These are phyloP conservation scores for Rhodosporidiobolus odoratus DNA, from an alignment of 768 basidiomycete genomes.

Conservation along the genomic window DNA sequence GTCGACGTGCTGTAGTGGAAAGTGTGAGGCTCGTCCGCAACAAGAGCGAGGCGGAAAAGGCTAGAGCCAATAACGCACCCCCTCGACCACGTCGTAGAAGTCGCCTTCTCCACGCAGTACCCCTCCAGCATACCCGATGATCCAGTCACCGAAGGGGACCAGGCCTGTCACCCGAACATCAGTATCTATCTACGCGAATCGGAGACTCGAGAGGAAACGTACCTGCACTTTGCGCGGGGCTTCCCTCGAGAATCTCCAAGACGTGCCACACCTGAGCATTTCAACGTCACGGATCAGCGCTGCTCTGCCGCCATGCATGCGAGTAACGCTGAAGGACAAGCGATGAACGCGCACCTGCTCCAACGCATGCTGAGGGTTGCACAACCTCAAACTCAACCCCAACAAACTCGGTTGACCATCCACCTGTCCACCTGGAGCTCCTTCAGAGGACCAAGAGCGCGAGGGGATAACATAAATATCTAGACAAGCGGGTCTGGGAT, in stretches of 20 bases:
- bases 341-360: constrained; percentile 49
- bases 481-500: constrained; percentile 45
- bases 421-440: constrained; percentile 43
- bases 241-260: constrained; percentile 89
- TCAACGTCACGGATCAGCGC: no score
- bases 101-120: constrained; percentile 84
- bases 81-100: constrained; percentile 92
- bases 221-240: constrained; percentile 83
- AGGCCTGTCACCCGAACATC: constrained; percentile 53
- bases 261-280: constrained; percentile 88
- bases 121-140: constrained; percentile 90
- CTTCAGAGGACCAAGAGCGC: constrained; percentile 62
- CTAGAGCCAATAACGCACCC: constrained; percentile 55
- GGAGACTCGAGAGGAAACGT: neutral
- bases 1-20: constrained; percentile 71
- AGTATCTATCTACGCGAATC: neutral
- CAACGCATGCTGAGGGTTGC: constrained; percentile 76
- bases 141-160: constrained; percentile 78
- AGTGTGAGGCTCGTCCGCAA: no score
- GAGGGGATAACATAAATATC: constrained; percentile 82
- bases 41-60: constrained; percentile 16
- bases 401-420: constrained; percentile 76
- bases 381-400: constrained; percentile 87
- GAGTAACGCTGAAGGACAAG: neutral
- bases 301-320: neutral